A percentile compares a stretch with the other conserved stretches of the same genome.
Evolutionary conservation across 2,329 filamentous ascomycete species (phyloP).

Genomic region (Ceratocystis alfenasii): DNA sequence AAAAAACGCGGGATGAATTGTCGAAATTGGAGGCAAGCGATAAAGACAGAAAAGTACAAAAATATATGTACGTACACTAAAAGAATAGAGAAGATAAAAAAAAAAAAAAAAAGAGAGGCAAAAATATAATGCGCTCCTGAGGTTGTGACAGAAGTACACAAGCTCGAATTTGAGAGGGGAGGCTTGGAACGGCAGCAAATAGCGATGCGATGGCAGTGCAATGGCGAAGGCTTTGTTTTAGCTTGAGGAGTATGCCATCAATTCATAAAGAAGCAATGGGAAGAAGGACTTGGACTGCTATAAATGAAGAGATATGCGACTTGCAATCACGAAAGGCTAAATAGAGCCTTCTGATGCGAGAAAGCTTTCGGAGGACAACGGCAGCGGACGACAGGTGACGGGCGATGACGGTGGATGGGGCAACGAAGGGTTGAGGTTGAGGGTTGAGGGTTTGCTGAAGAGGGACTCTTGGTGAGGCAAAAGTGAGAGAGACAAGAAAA

Average conservation of each 20-base stretch:
- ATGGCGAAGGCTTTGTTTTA: neutral
- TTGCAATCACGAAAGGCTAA: constrained; percentile 10
- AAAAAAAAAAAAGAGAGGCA: neutral
- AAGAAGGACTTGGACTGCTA: neutral
- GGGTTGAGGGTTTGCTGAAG: constrained; percentile 1
- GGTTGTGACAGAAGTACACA: neutral
- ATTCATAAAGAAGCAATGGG: neutral
- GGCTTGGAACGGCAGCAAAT: neutral
- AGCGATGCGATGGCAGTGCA: neutral
- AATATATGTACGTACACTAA: neutral
- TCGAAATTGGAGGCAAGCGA: neutral
- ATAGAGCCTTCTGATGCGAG: constrained; percentile 8
- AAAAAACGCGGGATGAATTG: neutral
- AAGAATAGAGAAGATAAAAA: neutral
- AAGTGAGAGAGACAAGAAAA: neutral
- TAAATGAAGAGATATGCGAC: constrained; percentile 12
- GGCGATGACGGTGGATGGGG: neutral
- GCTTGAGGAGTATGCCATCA: neutral
- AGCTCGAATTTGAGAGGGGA: neutral
- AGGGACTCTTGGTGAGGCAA: neutral
- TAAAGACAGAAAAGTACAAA: neutral
- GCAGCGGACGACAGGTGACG: neutral
- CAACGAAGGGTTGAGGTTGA: constrained; percentile 5
- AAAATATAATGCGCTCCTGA: neutral
- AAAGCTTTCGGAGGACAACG: neutral